Conservation (phyloP, 202 grass and related monocot genomes). For the Zoysia matrella region DNA sequence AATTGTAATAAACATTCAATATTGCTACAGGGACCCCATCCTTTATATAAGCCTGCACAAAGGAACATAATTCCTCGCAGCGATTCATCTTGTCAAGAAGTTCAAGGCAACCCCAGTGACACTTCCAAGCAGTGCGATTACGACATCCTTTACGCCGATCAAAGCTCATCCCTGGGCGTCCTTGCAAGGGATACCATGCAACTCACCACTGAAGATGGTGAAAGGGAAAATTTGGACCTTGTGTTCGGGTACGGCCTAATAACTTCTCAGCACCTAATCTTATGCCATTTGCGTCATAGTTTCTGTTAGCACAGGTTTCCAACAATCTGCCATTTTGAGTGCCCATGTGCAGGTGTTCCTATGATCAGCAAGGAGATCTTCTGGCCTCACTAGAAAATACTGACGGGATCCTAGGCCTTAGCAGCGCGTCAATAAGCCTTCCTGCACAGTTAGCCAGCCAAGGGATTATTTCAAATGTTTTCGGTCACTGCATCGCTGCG, state of each 20-base stretch:
- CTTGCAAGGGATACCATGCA: conserved; percentile 75
- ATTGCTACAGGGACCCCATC: conserved; percentile 71
- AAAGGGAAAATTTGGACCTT: conserved; percentile 54
- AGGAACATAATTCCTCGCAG: conserved; percentile 53
- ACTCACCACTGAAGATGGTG: conserved; percentile 54
- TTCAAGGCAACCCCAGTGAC: conserved; percentile 59
- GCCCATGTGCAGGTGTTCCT: conserved; percentile 58
- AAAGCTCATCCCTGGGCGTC: conserved; percentile 69
- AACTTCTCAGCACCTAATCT: background rate
- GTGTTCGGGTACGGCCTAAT: conserved; percentile 77
- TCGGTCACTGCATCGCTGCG: conserved; percentile 71
- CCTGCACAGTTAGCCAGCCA: conserved; percentile 70
- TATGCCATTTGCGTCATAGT: conserved; percentile 11
- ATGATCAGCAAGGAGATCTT: conserved; percentile 84
- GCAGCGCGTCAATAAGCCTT: conserved; percentile 65
- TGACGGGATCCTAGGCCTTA: conserved; percentile 85
- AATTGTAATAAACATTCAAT: conserved; percentile 13
- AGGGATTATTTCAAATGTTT: conserved; percentile 73
- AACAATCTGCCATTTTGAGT: conserved; percentile 31
- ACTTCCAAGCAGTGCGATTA: conserved; percentile 79
- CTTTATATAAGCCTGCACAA: conserved; percentile 65
- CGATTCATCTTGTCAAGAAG: conserved; percentile 62
- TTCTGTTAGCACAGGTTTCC: conserved; percentile 20
- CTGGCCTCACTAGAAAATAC: conserved; percentile 56
- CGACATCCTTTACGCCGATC: conserved; percentile 76